A percentile compares a stretch with the other conserved stretches of the same genome.
Evolutionary conservation across 23 red algal species (phyloP).

Genomic region (Chondrus crispus): DNA sequence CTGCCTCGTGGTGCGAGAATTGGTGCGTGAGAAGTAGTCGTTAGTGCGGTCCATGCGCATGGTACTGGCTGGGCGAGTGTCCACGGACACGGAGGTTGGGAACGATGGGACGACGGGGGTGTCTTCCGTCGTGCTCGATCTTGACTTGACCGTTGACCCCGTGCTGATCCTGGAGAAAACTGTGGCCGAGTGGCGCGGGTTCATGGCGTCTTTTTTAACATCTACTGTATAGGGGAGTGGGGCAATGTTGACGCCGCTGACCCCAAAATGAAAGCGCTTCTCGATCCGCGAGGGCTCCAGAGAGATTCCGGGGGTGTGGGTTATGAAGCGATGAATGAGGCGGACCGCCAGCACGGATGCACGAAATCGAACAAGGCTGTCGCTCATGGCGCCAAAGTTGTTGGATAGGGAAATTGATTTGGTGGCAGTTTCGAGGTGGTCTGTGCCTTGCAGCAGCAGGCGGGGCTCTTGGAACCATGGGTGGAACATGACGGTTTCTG

Average conservation of each 20-base stretch:
- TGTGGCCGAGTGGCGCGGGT: constrained; percentile 1
- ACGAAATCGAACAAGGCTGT: not conserved
- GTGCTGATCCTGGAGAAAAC: constrained; percentile 50
- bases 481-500: constrained; percentile 65
- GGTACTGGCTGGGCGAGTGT: too few relatives aligned
- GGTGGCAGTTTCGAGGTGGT: not conserved
- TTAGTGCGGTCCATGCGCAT: too few relatives aligned
- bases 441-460: not conserved
- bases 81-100: too few relatives aligned
- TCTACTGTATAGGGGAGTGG: not conserved
- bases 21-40: too few relatives aligned
- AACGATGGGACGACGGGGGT: too few relatives aligned
- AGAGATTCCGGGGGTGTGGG: not conserved
- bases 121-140: too few relatives aligned
- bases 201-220: not conserved
- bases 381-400: not conserved
- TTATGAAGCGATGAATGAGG: not conserved
- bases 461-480: constrained; percentile 57
- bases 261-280: constrained; percentile 48
- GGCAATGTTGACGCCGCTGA: constrained; percentile 31
- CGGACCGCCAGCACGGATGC: not conserved
- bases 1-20: too few relatives aligned
- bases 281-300: not conserved
- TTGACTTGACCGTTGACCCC: constrained; percentile 50
- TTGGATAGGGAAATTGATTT: too few relatives aligned